phyloP scores from a whole-genome alignment of 2,329 filamentous ascomycete genomes.

The Ceratocystis destructans region DNA sequence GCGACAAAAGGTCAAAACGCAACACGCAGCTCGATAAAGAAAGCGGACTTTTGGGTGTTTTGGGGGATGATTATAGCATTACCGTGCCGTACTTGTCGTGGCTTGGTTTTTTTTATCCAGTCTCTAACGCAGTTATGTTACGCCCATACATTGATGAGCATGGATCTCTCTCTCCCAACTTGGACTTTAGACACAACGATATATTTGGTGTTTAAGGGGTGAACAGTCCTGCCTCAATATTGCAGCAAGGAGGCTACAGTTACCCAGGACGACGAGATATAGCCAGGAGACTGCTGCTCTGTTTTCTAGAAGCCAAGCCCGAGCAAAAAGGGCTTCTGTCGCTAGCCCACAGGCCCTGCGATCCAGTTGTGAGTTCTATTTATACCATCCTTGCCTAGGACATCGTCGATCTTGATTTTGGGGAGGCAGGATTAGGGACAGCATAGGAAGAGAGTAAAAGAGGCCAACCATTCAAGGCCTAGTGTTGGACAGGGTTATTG shows the following conservation, averaged over 20 bases:
- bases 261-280: conserved; percentile 4
- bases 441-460: neutral
- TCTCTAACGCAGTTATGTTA: neutral
- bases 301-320: conserved; percentile 5
- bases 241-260: conserved; percentile 1
- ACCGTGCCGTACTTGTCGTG: neutral
- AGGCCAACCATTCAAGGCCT: neutral
- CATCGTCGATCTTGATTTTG: conserved; percentile 8
- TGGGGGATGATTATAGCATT: neutral
- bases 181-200: neutral
- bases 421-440: neutral
- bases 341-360: neutral
- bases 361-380: neutral
- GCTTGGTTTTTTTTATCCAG: too few relatives aligned
- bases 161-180: conserved; percentile 2
- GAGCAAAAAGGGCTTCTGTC: neutral
- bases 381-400: neutral
- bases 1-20: neutral
- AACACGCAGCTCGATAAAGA: neutral
- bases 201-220: neutral
- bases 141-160: neutral
- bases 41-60: neutral
- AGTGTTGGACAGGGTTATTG: neutral
- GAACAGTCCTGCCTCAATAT: neutral
- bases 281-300: neutral